Evolutionary conservation across 2,329 filamentous ascomycete species (phyloP).

Genomic region (Plectosphaerella sp.): DNA sequence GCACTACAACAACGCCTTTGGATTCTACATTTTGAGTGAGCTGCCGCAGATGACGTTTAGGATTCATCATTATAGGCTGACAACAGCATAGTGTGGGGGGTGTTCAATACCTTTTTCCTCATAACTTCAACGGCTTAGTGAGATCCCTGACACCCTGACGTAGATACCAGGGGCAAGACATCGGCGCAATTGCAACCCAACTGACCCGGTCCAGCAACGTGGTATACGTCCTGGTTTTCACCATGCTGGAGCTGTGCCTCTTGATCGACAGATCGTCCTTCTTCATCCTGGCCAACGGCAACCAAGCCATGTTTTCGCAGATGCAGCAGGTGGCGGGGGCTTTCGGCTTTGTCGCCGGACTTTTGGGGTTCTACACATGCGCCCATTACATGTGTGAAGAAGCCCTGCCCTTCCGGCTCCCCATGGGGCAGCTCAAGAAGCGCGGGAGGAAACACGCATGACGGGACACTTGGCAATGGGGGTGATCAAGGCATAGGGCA

Average conservation of each 20-base stretch:
- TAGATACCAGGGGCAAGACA: background rate
- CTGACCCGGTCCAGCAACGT: constrained; percentile 13
- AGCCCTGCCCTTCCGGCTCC: constrained; percentile 16
- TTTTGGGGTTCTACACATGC: constrained; percentile 19
- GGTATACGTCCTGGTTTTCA: constrained; percentile 19
- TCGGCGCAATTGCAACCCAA: background rate
- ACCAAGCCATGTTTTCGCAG: constrained; percentile 1
- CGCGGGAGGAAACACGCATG: background rate
- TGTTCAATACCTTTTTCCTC: constrained; percentile 20
- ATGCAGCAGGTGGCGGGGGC: constrained; percentile 15
- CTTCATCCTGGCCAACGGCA: constrained; percentile 19
- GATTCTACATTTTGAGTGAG: constrained; percentile 21
- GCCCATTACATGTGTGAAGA: constrained; percentile 19
- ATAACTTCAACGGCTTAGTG: constrained; percentile 16
- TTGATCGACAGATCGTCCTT: constrained; percentile 15
- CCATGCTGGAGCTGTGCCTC: constrained; percentile 17
- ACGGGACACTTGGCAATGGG: no score
- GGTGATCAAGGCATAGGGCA: no score
- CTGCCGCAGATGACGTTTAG: background rate
- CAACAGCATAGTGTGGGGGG: constrained; percentile 16
- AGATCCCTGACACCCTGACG: background rate
- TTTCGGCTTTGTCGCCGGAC: constrained; percentile 18
- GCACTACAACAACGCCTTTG: constrained; percentile 21
- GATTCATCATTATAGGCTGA: background rate
- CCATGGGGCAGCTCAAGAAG: constrained; percentile 12